Evolutionary conservation across 768 basidiomycete genomes (phyloP).

Genomic region (Suillus bovinus): DNA sequence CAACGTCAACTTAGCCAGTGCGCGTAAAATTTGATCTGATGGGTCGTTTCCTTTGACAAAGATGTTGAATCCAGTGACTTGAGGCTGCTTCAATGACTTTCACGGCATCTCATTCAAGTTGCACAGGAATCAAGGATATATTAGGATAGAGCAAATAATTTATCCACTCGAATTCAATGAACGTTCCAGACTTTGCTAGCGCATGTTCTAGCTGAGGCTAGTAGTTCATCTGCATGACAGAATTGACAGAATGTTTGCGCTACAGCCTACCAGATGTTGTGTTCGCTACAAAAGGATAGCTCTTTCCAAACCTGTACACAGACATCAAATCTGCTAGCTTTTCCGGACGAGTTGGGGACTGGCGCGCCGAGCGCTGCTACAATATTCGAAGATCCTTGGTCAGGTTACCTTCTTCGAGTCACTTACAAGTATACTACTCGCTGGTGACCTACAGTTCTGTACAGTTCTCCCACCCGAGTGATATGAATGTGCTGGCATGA

Average conservation of each 20-base stretch:
- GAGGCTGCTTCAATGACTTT: background rate
- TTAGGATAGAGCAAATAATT: background rate
- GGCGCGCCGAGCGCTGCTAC: background rate
- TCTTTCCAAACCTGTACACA: background rate
- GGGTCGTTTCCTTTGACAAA: background rate
- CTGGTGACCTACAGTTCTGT: background rate
- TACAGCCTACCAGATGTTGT: background rate
- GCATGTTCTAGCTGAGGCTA: background rate
- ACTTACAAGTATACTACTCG: background rate
- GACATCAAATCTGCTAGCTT: background rate
- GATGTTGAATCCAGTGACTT: no score
- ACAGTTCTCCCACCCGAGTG: background rate
- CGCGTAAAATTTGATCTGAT: background rate
- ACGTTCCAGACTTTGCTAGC: background rate
- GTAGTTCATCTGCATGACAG: background rate
- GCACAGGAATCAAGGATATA: no score
- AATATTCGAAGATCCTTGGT: background rate
- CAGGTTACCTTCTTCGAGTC: background rate
- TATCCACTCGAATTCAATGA: background rate
- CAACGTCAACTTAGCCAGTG: background rate
- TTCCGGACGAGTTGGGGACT: background rate
- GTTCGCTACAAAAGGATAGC: background rate
- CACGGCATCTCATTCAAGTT: no score
- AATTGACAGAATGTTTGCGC: background rate
- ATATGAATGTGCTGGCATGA: background rate